Base-by-base conservation (phyloP, 306 rosid species). In the Quercus gilva region DNA sequence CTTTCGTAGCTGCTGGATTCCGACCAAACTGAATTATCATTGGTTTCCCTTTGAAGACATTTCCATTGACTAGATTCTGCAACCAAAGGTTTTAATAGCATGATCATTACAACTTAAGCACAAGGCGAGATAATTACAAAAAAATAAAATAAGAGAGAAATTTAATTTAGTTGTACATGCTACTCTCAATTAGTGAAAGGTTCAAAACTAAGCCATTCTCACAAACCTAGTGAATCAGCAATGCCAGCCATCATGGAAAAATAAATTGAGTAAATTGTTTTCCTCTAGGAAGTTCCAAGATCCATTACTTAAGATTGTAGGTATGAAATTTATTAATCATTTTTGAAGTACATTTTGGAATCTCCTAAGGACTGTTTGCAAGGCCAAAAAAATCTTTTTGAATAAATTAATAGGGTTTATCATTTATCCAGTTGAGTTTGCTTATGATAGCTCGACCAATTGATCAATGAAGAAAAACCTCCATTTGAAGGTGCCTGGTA, bases 11-110 rank as follows among this genome's bases (percentile, higher is more conserved):
- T 25, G 81, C 86, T 57, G 94, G 91, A 85, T 89, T 94, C 37
- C 97, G 90, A 55, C 97, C 97, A 78, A 92, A 94, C 86, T 92
- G 98, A 74, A 92, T 90, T 64, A 92, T 89, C 97, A 95, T 90
- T 72, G 99, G 97, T 86, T 95, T 95, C 78, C 97, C 92, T 88
- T 90, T 91, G 80, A 90, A 92, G 80, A 89, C 88, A 80, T 85
- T 88, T 49, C 98, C 97, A 85, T 92, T 86, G 55, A 83, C 99
- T 65, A 90, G 81, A 92, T 86, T 90, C 99, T 92, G 94, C 82
- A 83, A 33, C 80, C 79, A 81, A 81, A 6, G 59, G 21, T 76
- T 45, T 76, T 4, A 49, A 81, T 28, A 76, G 69, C 37, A 65
- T 26, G 41, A 43, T 71, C 80, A 76, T 17, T 64, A 56, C 72